These are phyloP conservation scores for Zasmidium citrigriseum DNA, from an alignment of 2,329 filamentous ascomycete species.

Conservation along the genomic window DNA sequence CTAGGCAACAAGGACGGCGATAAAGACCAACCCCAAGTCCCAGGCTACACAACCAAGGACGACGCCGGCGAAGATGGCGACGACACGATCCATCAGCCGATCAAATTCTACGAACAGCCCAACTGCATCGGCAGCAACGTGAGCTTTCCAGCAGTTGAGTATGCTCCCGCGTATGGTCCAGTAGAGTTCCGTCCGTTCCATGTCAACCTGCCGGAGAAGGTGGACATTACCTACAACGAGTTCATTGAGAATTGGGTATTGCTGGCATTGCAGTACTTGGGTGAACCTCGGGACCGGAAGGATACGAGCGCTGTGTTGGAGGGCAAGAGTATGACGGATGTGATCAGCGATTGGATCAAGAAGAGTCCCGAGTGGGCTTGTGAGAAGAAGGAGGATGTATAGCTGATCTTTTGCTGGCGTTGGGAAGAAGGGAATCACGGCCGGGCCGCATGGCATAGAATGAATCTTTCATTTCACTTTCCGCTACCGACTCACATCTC, in stretches of 20 bases:
- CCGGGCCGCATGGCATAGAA: no score
- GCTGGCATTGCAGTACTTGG: slow-evolving; percentile 67
- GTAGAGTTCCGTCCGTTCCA: not conserved
- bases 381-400: slow-evolving; percentile 4
- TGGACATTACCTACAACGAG: slow-evolving; percentile 89
- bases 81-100: slow-evolving; percentile 77
- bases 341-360: slow-evolving; percentile 62
- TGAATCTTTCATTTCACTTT: no score
- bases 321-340: slow-evolving; percentile 56
- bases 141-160: slow-evolving; percentile 54
- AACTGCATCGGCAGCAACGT: slow-evolving; percentile 78
- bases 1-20: slow-evolving; percentile 12
- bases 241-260: slow-evolving; percentile 85
- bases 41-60: slow-evolving; percentile 88
- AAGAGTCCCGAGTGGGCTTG: slow-evolving; percentile 52
- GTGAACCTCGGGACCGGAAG: slow-evolving; percentile 49
- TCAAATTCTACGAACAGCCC: slow-evolving; percentile 75
- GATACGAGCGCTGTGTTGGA: slow-evolving; percentile 57
- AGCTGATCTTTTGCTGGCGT: no score
- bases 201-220: slow-evolving; percentile 61
- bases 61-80: slow-evolving; percentile 83
- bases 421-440: no score
- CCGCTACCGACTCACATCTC: no score
- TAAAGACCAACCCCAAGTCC: slow-evolving; percentile 42
- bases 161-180: slow-evolving; percentile 9